Conservation (phyloP, 768 basidiomycete genomes). For the Auriscalpium microsporum region DNA sequence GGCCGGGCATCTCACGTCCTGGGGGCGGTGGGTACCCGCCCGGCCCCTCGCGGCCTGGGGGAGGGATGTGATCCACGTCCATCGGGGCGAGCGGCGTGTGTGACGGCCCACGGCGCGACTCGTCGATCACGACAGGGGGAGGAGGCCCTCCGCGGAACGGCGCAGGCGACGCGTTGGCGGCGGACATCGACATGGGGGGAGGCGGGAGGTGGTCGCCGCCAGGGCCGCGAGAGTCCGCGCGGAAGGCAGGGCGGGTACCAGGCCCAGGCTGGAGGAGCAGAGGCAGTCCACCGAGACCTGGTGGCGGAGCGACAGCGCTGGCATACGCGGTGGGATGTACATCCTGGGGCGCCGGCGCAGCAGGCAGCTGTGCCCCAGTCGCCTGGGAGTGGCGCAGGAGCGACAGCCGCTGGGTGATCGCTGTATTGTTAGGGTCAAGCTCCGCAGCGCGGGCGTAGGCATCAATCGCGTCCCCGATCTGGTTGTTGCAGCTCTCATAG, state of each 20-base stretch:
- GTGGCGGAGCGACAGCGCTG: conserved; percentile 58
- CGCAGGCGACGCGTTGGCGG: conserved; percentile 48
- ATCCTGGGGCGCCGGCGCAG: conserved; percentile 89
- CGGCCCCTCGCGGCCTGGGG: conserved; percentile 48
- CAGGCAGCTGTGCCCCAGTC: conserved; percentile 66
- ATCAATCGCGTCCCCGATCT: conserved; percentile 97
- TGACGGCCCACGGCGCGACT: conserved; percentile 53
- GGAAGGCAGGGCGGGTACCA: conserved; percentile 39
- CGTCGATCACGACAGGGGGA: conserved; percentile 73
- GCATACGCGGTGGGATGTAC: conserved; percentile 95
- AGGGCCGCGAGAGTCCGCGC: conserved; percentile 61
- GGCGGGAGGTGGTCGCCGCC: conserved; percentile 33
- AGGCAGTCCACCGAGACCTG: conserved; percentile 59
- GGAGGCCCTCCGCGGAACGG: conserved; percentile 82
- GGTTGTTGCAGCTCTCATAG: conserved; percentile 98
- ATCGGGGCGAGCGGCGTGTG: conserved; percentile 75
- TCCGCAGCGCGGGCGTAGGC: conserved; percentile 94
- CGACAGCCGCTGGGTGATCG: conserved; percentile 74
- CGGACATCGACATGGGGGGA: conserved; percentile 47
- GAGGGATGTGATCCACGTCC: conserved; percentile 33
- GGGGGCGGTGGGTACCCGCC: conserved; percentile 26
- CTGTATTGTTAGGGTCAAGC: conserved; percentile 78
- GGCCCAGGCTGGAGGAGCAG: conserved; percentile 47
- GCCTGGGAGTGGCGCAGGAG: conserved; percentile 73
- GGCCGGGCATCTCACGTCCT: conserved; percentile 35